Base-by-base conservation (phyloP, 352 stramenopile species). In the Pythium aphanidermatum region DNA sequence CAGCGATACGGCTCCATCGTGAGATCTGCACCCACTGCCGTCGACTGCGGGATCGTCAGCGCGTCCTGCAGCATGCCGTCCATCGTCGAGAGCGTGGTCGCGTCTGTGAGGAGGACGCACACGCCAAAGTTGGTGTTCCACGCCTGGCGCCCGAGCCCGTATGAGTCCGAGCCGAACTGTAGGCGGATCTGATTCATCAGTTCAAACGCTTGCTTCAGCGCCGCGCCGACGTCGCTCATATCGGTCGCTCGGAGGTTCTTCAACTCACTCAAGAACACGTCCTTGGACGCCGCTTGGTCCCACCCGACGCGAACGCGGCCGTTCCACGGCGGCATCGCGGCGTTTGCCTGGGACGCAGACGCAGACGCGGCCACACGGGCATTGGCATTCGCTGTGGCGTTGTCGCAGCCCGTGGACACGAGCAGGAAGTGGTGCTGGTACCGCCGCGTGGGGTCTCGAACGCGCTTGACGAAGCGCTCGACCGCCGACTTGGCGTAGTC, bases 361-460 rank as follows among this genome's bases (percentile, higher is more conserved):
- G 35, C 42, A 25, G 33, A 25, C 27, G 52, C 44, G 7, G 37
- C 12, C 7, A 21, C 1, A 20, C 50, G 43, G 33, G 39, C 44
- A n/a, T 49, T 40, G 21, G 42, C 37, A 27, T 68, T 68, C 21
- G 62, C 59, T 24, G 34, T 34, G 23, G 52, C 47, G 24, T 62
- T 64, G 34, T 86, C 71, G 30, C 42, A 40, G 13, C 80, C 76
- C 40, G 74, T 89, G n/a, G 75, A 86, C 21, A 94, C 61, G 34
- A 94, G 64, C 80, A 94, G 91, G 58, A 94, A 94, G 65, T 94
- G 80, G 53, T 92, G 81, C 58, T 92, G 80, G 41, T 92, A 92
- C 30, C 81, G 79, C 4, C 82, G 73, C 32, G 70, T 87, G 21
- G 79, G 79, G 40, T 89, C 81, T 19, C 82, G 75, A 47, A 91